Percentiles rank a stretch among this genome's conserved stretches.
phyloP scores from a whole-genome alignment of 2,329 filamentous ascomycete genomes.

The Venturia effusa region DNA sequence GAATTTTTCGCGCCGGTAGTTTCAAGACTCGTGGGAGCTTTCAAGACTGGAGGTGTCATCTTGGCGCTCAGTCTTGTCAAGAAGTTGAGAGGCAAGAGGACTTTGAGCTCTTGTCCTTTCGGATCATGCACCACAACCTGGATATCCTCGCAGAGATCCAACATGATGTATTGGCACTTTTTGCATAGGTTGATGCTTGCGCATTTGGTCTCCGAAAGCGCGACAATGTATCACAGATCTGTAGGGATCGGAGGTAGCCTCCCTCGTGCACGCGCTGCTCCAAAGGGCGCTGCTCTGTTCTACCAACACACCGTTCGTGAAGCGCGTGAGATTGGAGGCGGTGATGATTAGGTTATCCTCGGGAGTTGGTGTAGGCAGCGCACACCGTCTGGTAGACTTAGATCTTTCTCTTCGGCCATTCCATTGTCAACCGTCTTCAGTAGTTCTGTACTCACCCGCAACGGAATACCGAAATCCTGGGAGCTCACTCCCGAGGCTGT shows the following conservation, averaged over 20 bases:
- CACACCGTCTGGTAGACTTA: neutral
- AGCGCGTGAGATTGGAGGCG: neutral
- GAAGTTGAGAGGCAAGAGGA: neutral
- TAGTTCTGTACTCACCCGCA: neutral
- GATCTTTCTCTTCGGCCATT: neutral
- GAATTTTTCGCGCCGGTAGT: neutral
- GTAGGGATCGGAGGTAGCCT: neutral
- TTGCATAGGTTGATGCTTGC: neutral
- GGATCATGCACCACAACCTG: neutral
- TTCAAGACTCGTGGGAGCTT: neutral
- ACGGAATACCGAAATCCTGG: neutral
- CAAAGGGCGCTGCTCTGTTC: neutral
- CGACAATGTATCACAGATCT: slow-evolving; percentile 3
- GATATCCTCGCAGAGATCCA: slow-evolving; percentile 5
- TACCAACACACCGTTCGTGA: neutral
- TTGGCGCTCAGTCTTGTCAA: neutral
- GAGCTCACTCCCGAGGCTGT: neutral
- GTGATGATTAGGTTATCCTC: neutral
- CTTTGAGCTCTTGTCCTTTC: neutral
- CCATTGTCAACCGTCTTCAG: neutral
- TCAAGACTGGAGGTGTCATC: neutral
- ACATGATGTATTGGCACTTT: neutral
- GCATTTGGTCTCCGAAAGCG: neutral
- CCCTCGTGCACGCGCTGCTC: neutral
- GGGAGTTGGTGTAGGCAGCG: neutral